phyloP scores from a whole-genome alignment of 495 filamentous ascomycete species.

The Tetracladium setigerum region DNA sequence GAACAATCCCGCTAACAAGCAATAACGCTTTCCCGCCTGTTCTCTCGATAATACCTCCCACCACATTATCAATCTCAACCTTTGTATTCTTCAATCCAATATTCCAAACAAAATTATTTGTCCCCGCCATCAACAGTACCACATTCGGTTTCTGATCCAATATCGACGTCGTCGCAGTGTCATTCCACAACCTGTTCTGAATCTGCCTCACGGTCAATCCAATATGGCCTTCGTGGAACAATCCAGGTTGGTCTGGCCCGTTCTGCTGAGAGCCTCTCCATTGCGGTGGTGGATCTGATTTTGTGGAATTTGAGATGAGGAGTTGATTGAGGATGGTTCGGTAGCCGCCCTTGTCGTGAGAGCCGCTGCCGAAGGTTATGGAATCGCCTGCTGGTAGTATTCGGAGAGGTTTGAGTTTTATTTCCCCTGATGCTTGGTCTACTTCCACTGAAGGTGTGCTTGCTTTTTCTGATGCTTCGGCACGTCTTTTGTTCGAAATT shows the following conservation, averaged over 20 bases:
- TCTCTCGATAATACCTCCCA: conserved; percentile 23
- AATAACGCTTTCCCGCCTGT: conserved; percentile 28
- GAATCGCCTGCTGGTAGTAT: conserved; percentile 51
- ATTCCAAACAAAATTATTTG: conserved; percentile 24
- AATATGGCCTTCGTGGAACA: conserved; percentile 10
- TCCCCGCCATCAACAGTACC: conserved; percentile 24
- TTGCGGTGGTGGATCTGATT: conserved; percentile 22
- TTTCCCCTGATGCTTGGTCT: too few relatives aligned
- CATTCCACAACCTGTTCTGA: too few relatives aligned
- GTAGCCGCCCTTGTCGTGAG: conserved; percentile 44
- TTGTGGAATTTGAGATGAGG: conserved; percentile 10
- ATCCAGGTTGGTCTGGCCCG: neutral
- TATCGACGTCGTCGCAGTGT: conserved; percentile 18
- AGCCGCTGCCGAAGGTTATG: conserved; percentile 45
- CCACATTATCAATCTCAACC: conserved; percentile 24
- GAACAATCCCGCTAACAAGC: conserved; percentile 29
- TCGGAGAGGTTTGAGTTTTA: conserved; percentile 10
- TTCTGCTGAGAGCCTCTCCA: conserved; percentile 14
- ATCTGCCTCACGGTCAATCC: conserved; percentile 22
- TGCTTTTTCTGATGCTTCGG: too few relatives aligned
- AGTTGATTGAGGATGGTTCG: conserved; percentile 34
- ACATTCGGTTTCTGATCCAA: conserved; percentile 22
- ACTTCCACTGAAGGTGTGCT: too few relatives aligned
- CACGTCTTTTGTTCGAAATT: too few relatives aligned
- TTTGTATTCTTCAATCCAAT: conserved; percentile 22